Evolutionary conservation across 2,329 filamentous ascomycete genomes (phyloP), one percentile per base, ranked within the genome.

Genomic region (Colletotrichum sp.): DNA sequence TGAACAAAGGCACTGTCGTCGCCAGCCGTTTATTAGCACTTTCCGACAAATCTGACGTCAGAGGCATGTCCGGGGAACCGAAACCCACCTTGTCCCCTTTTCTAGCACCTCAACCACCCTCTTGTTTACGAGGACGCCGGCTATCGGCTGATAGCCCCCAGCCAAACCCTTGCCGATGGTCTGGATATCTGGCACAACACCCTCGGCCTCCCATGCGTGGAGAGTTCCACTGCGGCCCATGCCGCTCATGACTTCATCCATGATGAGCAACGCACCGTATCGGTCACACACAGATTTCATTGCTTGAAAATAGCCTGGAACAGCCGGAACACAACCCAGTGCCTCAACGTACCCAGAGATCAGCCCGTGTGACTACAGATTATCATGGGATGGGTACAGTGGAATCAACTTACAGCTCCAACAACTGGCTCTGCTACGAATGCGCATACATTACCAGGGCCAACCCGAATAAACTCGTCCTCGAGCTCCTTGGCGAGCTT

Each of bases 351-450:
- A 21, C 18, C 44, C 44, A 13, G 21, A 26, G 24, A 18, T 59
- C 55, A 59, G 55, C 26, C 21, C 13, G 24, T 28, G 24, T 59
- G 26, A 59, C 60, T 32, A 16, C 39, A 10, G 16, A 52, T 26
- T 30, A 26, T 72, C 26, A 21, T 8, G 30, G 16, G 28, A 18
- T 28, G 26, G 24, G 8, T 26, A 28, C 26, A 16, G 21, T 18
- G 24, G 13, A 26, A 15, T 65, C 7, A 13, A 24, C 86, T 84
- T 88, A 94, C 92, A 44, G 94, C 93, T 5, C 94, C 94, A n/a
- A 94, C 93, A 3, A 96, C 89, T 0, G 94, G 92, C 82, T 96
- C 94, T 3, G 93, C 92, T 28, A 95, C 88, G 80, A 96, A 95
- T 1, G 92, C 94, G 69, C 92, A 93, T 2, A 96, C 92, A 0